Base-by-base conservation (phyloP, 2,329 filamentous ascomycete genomes). In the Ophidiomyces ophidiicola region DNA sequence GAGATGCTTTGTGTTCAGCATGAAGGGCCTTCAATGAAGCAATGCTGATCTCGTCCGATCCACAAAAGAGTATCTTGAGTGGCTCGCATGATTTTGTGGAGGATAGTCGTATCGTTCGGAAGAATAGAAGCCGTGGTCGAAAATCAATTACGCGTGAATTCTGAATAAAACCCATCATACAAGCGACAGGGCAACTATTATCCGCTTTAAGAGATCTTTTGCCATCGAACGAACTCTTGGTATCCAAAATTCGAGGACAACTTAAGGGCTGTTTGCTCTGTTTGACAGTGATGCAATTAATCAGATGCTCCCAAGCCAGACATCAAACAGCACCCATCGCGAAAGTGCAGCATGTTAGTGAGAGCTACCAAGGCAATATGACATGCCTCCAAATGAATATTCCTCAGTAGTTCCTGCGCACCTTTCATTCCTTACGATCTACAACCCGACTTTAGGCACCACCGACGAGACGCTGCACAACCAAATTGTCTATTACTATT, bases 401-500 rank as follows among this genome's bases (percentile, higher is more conserved):
- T 47, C 51, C 26, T 58, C 55, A 39, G 59, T 82, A 47, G 66
- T 78, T 23, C 87, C 90, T 30, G 88, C 88, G 24, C 83, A 83
- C 55, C 74, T 96, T 20, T 82, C 83, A 52, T 96, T 90, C 59
- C 72, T 98, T 32, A 78, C 88, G 57, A 92, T 98, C 58, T 98
- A 93, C 70, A 96, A 93, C 59, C 90, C 92, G 23, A 76, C 80
- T 4, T 72, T 92, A 31, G 80, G 82, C 52, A 70, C 57, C 24
- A 74, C 72, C 58, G 81, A 86, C 56, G 80, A 85, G 54, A 81
- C 78, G 2, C 66, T 87, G 46, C 68, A 73, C 36, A 72, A 88
- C 51, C 84, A 98, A 63, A 84, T 96, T 46, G 83, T 94, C 50
- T 98, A 94, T 68, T 94, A 93, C 64, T 81, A 82, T 52, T 85